phyloP scores from a whole-genome alignment of 768 basidiomycete genomes.

The Lactarius akahatsu region DNA sequence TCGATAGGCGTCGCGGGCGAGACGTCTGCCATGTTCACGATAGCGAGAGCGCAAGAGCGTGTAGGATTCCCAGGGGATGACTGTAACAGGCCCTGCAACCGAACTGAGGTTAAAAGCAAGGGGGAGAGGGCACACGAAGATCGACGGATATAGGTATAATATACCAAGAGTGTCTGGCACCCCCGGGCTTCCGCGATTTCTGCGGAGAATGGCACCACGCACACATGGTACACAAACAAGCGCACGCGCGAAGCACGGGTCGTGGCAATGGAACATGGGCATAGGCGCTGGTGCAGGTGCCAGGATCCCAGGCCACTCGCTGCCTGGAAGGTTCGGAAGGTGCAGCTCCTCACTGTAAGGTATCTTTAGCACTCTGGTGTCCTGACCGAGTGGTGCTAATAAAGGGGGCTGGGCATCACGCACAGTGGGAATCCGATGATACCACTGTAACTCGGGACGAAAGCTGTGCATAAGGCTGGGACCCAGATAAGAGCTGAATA shows the following conservation, averaged over 20 bases:
- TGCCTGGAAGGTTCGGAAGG: background rate
- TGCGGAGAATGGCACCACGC: background rate
- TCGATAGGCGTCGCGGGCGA: slow-evolving; percentile 10
- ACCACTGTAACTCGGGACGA: background rate
- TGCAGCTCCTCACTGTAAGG: background rate
- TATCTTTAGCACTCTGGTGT: background rate
- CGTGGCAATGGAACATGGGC: background rate
- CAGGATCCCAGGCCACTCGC: background rate
- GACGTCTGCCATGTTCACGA: slow-evolving; percentile 1
- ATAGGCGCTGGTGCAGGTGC: background rate
- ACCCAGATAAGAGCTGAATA: background rate
- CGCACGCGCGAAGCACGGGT: background rate
- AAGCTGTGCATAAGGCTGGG: background rate
- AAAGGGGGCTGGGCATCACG: background rate
- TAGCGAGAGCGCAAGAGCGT: background rate
- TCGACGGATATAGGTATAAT: background rate
- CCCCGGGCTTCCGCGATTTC: background rate
- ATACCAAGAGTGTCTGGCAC: background rate
- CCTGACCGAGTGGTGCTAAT: background rate
- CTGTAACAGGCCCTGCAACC: background rate
- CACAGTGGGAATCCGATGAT: background rate
- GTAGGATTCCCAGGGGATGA: background rate
- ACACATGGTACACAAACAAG: background rate
- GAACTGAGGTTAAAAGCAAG: background rate
- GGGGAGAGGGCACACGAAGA: background rate